Evolutionary conservation across 768 basidiomycete species (phyloP), one percentile per base, ranked within the genome.

Genomic region (Lentinus tigrinus): DNA sequence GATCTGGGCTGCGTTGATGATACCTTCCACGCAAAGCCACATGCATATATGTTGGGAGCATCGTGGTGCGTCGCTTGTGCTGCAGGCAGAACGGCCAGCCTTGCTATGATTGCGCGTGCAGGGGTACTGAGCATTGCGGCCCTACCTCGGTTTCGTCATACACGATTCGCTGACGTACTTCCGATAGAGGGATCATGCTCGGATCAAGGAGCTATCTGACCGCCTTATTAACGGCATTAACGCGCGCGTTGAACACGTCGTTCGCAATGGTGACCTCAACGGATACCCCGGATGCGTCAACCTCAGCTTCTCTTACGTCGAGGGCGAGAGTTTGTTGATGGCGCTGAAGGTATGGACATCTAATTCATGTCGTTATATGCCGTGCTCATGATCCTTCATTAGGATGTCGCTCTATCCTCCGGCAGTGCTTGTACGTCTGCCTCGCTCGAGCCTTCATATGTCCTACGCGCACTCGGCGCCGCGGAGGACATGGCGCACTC

Each of bases 401-500:
- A 95, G 93, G 93, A 98, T 68, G 91, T 98, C 62, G 97, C 97
- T 4, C 81, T 99, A 44, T 98, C 97, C 6, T 98, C 96, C 7
- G 97, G 97, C 38, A 96, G 94, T 68, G 97, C 97, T 8, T 99
- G 97, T 68, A 99, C 97, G 34, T 98, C 96, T 0, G 97, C 97
- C 9, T 98, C 96, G 8, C 79, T 99, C 54, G 97, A 99, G 72
- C 97, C 97, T 8, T 98, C 95, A 23, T 99, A 99, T 71, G 97
- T 99, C 4, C 85, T 99, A 34, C 88, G 97, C 51, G 97, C 97
- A 3, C 83, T 99, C 44, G 95, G 93, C 65, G 93, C 96, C 36
- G 94, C 95, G 26, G 97, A 99, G 71, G 97, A 98, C 68, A 97
- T 98, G 95, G 97, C 97, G 0, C 97, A 99, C 71, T 97, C 95